Evolutionary conservation across 805 yeast genomes (phyloP).

Genomic region (Yamadazyma endophytica): DNA sequence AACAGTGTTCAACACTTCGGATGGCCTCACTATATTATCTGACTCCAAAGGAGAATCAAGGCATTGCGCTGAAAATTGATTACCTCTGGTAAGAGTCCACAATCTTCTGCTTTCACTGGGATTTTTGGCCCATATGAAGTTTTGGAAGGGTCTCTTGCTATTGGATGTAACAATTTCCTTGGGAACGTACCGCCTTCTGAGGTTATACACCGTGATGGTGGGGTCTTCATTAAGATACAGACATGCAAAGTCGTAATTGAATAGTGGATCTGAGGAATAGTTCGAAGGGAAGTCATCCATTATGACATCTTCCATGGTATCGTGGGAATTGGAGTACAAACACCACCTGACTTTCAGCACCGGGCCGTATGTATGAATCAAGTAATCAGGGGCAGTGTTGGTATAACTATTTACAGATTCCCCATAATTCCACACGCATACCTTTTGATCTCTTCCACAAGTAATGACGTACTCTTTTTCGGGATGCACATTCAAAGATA

Average conservation of each 20-base stretch:
- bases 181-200: slow-evolving; percentile 72
- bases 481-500: slow-evolving; percentile 87
- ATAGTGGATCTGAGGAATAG: slow-evolving; percentile 22
- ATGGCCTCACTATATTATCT: slow-evolving; percentile 27
- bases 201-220: slow-evolving; percentile 62
- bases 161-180: slow-evolving; percentile 56
- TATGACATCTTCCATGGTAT: slow-evolving; percentile 19
- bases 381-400: slow-evolving; percentile 54
- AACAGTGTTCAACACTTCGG: slow-evolving; percentile 49
- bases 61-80: slow-evolving; percentile 32
- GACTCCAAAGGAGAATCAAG: slow-evolving; percentile 17
- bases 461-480: slow-evolving; percentile 75
- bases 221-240: slow-evolving; percentile 73
- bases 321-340: slow-evolving; percentile 18
- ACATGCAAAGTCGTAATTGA: slow-evolving; percentile 66
- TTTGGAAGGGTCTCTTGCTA: slow-evolving; percentile 38
- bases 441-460: slow-evolving; percentile 87
- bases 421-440: slow-evolving; percentile 66
- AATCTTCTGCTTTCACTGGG: slow-evolving; percentile 18
- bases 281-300: slow-evolving; percentile 1
- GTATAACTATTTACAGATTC: slow-evolving; percentile 14
- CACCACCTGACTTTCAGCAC: slow-evolving; percentile 74
- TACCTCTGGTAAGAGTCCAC: slow-evolving; percentile 40
- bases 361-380: slow-evolving; percentile 71
- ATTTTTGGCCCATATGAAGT: slow-evolving; percentile 39